These are phyloP conservation scores for Pleomassaria siparia DNA, from an alignment of 2,329 filamentous ascomycete species.

Conservation along the genomic window DNA sequence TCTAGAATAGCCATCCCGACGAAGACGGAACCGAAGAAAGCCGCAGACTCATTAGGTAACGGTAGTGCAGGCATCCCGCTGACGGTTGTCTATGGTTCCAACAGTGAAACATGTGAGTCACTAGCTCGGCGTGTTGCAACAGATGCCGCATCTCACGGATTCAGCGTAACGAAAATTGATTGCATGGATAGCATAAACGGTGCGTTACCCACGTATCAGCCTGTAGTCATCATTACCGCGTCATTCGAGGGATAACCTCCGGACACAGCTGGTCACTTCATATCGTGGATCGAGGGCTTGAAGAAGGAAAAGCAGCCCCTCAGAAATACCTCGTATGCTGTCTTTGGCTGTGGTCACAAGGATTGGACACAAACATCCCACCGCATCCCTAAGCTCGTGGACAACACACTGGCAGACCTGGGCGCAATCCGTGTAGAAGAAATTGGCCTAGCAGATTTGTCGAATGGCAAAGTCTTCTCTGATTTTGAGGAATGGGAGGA, in stretches of 20 bases:
- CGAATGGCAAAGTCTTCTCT: conserved; percentile 27
- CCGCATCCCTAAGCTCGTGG: conserved; percentile 35
- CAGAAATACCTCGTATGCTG: conserved; percentile 28
- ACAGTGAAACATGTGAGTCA: conserved; percentile 38
- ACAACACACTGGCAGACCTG: conserved; percentile 19
- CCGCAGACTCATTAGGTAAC: background rate
- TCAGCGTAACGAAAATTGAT: conserved; percentile 19
- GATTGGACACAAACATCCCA: conserved; percentile 41
- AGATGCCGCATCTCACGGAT: conserved; percentile 24
- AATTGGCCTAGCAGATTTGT: conserved; percentile 27
- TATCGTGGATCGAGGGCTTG: conserved; percentile 32
- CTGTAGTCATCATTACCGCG: conserved; percentile 36
- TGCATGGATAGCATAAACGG: conserved; percentile 24
- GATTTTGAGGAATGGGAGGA: conserved; percentile 38
- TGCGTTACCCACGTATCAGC: conserved; percentile 23
- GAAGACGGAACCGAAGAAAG: background rate
- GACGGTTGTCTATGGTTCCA: conserved; percentile 28
- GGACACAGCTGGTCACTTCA: conserved; percentile 39
- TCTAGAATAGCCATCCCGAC: background rate
- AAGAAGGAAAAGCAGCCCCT: conserved; percentile 11
- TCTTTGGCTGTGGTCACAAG: conserved; percentile 37
- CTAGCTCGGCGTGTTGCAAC: conserved; percentile 30
- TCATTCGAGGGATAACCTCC: conserved; percentile 41
- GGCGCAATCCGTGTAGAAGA: conserved; percentile 19
- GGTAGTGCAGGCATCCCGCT: background rate